Conservation (phyloP, 202 grass and related monocot species). For the Musa balbisiana region DNA sequence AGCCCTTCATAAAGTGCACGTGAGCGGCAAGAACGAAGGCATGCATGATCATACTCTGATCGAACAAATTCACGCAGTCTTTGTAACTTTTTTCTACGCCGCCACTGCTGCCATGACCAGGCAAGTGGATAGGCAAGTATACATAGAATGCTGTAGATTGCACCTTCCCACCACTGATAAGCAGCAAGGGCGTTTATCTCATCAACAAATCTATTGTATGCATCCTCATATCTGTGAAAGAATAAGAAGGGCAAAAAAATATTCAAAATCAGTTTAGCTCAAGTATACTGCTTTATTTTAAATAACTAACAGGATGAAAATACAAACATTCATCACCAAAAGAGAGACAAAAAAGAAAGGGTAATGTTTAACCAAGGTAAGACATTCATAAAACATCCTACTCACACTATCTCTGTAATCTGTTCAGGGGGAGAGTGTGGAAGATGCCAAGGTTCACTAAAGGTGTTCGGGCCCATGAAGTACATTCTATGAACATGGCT, state of each 20-base stretch:
- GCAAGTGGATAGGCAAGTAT: conserved; percentile 78
- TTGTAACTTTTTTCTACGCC: conserved; percentile 91
- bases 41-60: conserved; percentile 97
- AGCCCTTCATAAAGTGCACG: conserved; percentile 97
- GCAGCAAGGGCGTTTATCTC: conserved; percentile 91
- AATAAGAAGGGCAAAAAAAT: conserved; percentile 9
- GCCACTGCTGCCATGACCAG: conserved; percentile 99
- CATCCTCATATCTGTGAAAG: conserved; percentile 66
- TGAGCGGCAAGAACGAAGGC: conserved; percentile 90
- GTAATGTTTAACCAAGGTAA: background rate
- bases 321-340: too few species aligned
- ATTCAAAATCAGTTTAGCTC: conserved; percentile 11
- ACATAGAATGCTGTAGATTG: conserved; percentile 57
- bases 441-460: conserved; percentile 97
- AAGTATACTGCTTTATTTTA: too few species aligned
- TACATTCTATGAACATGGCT: conserved; percentile 96
- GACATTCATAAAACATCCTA: conserved; percentile 22
- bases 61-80: conserved; percentile 98
- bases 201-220: conserved; percentile 89
- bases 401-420: conserved; percentile 96
- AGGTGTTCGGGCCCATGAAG: conserved; percentile 99
- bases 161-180: conserved; percentile 99
- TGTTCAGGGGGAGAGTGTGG: conserved; percentile 81
- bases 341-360: background rate
- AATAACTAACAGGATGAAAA: too few species aligned